phyloP scores from a whole-genome alignment of 192 early-diverging fungal species.

The Funneliformis mosseae region DNA sequence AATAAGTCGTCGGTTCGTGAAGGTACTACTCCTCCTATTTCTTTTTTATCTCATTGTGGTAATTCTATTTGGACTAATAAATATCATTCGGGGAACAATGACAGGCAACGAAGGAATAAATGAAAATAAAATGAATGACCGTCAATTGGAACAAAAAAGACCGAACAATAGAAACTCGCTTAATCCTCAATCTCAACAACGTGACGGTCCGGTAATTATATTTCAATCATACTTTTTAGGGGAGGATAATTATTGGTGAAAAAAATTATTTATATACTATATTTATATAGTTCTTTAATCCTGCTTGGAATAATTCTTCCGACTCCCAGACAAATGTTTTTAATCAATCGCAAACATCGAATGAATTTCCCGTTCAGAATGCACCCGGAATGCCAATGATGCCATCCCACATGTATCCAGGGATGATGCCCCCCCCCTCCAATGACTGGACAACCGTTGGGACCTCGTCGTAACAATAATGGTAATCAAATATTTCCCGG shows the following conservation, averaged over 20 bases:
- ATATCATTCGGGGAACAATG: neutral
- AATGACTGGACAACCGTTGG: neutral
- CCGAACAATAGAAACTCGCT: constrained; percentile 3
- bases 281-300: constrained; percentile 18
- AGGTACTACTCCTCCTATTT: neutral
- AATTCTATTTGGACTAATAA: constrained; percentile 18
- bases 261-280: neutral
- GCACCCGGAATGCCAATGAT: constrained; percentile 5
- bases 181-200: constrained; percentile 5
- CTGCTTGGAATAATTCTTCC: constrained; percentile 19
- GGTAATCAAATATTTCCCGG: constrained; percentile 17
- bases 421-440: constrained; percentile 1
- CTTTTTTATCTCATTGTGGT: neutral
- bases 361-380: constrained; percentile 13
- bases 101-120: neutral
- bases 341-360: constrained; percentile 2
- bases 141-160: neutral
- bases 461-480: constrained; percentile 19
- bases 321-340: constrained; percentile 11
- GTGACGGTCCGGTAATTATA: constrained; percentile 24
- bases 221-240: neutral
- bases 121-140: constrained; percentile 24
- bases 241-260: no score
- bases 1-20: constrained; percentile 13
- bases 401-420: constrained; percentile 3